Conservation (phyloP, 441 rosid species). For the Populus hybrid region DNA sequence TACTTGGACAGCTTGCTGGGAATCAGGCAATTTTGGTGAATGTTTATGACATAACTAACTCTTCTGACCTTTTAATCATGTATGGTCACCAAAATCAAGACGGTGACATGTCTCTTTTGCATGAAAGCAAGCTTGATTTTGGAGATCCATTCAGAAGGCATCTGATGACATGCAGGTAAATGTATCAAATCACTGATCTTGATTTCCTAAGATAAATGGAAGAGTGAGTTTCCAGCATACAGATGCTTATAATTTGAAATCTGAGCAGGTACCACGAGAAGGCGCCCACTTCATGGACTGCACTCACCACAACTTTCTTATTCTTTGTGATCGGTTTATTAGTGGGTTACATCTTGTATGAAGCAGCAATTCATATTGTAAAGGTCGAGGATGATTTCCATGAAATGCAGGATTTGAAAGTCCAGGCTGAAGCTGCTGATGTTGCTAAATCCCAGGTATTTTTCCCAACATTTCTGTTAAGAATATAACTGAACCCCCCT, state of each 20-base stretch:
- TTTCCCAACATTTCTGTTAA: not conserved
- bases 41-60: constrained; percentile 82
- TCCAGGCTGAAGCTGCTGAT: constrained; percentile 92
- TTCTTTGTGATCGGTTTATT: constrained; percentile 70
- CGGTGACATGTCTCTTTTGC: constrained; percentile 65
- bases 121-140: constrained; percentile 81
- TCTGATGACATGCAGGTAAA: constrained; percentile 86
- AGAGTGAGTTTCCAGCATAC: constrained; percentile 7
- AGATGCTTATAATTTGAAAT: constrained; percentile 15
- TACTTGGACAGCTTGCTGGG: constrained; percentile 94
- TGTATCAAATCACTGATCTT: constrained; percentile 16
- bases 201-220: constrained; percentile 13
- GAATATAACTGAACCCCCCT: not conserved
- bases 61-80: constrained; percentile 80
- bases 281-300: constrained; percentile 72
- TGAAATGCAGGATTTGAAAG: constrained; percentile 78
- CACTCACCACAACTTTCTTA: constrained; percentile 58
- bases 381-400: constrained; percentile 88
- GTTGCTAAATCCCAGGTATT: constrained; percentile 87
- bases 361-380: constrained; percentile 71
- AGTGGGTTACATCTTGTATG: constrained; percentile 73
- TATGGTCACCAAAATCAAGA: constrained; percentile 80
- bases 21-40: constrained; percentile 88
- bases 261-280: constrained; percentile 72
- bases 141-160: constrained; percentile 96